Evolutionary conservation across 176 grass and related monocot genomes (phyloP).

Genomic region (Bolboschoenus planiculmis): DNA sequence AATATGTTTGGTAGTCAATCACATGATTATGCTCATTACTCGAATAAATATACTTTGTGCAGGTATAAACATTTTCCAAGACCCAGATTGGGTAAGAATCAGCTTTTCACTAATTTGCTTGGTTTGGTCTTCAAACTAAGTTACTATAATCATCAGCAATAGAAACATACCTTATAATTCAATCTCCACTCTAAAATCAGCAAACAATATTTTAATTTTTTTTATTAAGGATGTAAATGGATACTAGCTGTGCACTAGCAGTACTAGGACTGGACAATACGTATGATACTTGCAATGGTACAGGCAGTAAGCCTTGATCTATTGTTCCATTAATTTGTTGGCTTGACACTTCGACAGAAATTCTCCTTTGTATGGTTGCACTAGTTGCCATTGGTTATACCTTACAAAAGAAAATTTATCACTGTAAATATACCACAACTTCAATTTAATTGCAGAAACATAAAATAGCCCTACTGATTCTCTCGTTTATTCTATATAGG

Average conservation of each 20-base stretch:
- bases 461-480: neutral
- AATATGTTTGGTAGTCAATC: neutral
- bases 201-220: neutral
- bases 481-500: conserved; percentile 39
- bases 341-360: neutral
- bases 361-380: neutral
- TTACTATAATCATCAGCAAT: neutral
- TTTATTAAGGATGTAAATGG: neutral
- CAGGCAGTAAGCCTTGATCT: neutral
- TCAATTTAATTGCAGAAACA: neutral
- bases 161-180: neutral
- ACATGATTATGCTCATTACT: neutral
- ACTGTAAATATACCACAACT: neutral
- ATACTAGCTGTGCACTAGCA: neutral
- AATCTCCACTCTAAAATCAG: neutral
- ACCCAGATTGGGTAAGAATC: neutral
- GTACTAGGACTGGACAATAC: no score
- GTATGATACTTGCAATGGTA: neutral
- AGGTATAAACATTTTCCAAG: neutral
- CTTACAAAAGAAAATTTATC: neutral
- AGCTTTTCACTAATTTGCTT: neutral
- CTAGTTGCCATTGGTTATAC: neutral
- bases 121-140: neutral
- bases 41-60: neutral
- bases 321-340: neutral